These are phyloP conservation scores for Domatiomyces globalis DNA, from an alignment of 2,329 filamentous ascomycete genomes.

Conservation along the genomic window DNA sequence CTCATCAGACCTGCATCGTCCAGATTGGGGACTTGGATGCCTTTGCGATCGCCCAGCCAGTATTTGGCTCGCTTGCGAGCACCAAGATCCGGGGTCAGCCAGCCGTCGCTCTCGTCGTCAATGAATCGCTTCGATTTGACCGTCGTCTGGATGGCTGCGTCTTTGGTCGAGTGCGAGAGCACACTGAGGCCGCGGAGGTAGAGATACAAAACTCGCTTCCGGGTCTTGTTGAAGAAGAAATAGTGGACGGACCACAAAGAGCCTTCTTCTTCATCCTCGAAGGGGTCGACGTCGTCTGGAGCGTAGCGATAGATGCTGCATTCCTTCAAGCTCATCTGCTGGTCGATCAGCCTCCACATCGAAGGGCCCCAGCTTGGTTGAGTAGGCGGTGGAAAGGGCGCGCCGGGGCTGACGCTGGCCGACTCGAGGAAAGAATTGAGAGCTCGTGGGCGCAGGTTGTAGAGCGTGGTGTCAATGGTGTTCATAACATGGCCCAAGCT, in stretches of 20 bases:
- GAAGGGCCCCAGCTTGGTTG: conserved; percentile 61
- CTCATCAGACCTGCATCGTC: conserved; percentile 29
- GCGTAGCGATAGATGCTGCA: conserved; percentile 84
- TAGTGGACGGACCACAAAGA: conserved; percentile 93
- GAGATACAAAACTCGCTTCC: conserved; percentile 86
- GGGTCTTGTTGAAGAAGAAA: conserved; percentile 90
- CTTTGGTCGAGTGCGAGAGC: conserved; percentile 54
- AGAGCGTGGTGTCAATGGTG: conserved; percentile 72
- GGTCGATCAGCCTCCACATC: conserved; percentile 86
- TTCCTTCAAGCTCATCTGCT: conserved; percentile 82
- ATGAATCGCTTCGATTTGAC: conserved; percentile 33
- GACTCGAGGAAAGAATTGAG: conserved; percentile 23
- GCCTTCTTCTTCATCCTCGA: conserved; percentile 81
- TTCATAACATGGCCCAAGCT: conserved; percentile 70
- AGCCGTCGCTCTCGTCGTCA: conserved; percentile 31
- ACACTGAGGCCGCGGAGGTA: conserved; percentile 72
- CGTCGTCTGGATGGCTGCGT: conserved; percentile 30
- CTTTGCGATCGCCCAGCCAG: conserved; percentile 62
- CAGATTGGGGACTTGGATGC: conserved; percentile 29
- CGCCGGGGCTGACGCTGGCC: conserved; percentile 21
- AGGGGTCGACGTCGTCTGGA: conserved; percentile 68
- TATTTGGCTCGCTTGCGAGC: conserved; percentile 71
- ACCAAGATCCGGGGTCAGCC: conserved; percentile 38
- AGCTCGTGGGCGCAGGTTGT: conserved; percentile 61
- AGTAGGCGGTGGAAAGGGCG: conserved; percentile 30